Base-by-base conservation (phyloP, 2,329 filamentous ascomycete species). In the Paramyrothecium sp. region DNA sequence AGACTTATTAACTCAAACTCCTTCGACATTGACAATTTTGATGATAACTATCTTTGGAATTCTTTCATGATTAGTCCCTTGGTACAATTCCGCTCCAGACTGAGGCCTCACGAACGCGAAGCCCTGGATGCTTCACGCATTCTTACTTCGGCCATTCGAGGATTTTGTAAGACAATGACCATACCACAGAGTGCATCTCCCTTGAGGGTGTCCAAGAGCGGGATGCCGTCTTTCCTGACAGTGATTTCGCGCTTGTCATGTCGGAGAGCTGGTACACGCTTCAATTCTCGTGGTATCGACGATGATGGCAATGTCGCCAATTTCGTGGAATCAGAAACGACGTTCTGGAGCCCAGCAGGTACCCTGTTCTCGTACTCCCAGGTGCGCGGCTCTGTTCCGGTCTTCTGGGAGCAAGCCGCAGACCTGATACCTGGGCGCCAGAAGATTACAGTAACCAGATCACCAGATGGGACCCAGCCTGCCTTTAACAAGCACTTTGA, bases 271-370 rank as follows among this genome's bases (percentile, higher is more conserved):
- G 95, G 95, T 21, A 99, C 95, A 17, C 85, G 95, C 46, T 99
- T 98, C 80, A 98, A 98, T 72, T 89, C 94, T n/a, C 85, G 95
- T 64, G 95, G 95, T 44, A 97, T 99, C 62, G 95, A 99, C 69
- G 95, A 99, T 70, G 92, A 98, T 68, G 95, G 95, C 16, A 92
- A 98, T 66, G 95, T 98, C 26, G 93, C 95, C 59, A 99, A 99
- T 73, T 99, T 97, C 73, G 95, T 98, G n/a, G 95, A 99, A 74
- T 95, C 92, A 0, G 95, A 99, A 75, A 96, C 92, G 0, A 87
- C 94, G 46, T 93, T 96, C 69, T 97, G 91, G 89, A 89, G 89
- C 64, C 90, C 90, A 1, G 85, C 86, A 1, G 85, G 86, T 3
- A 77, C 92, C 7, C 86, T 92, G 56, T 98, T 98, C 71, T 98